A percentile compares a stretch with the other conserved stretches of the same genome.
Conservation (phyloP, 148 eudicot species). For the Persicaria tinctoria region DNA sequence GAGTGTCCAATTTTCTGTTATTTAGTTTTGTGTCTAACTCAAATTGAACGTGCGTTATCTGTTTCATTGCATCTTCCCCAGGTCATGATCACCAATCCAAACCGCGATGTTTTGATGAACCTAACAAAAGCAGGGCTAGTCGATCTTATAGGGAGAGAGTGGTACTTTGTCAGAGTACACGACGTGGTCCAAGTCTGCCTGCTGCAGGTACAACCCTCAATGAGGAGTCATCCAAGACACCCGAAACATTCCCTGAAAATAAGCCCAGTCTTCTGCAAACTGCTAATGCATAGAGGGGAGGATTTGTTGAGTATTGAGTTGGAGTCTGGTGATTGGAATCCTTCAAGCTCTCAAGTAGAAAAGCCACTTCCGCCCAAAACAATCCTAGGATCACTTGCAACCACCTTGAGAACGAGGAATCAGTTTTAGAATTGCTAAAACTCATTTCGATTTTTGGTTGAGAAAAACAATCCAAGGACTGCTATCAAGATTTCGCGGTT, state of each 20-base stretch:
- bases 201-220: slow-evolving; percentile 52
- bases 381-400: slow-evolving; percentile 17
- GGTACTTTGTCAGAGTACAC: slow-evolving; percentile 95
- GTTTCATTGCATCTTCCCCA: slow-evolving; percentile 17
- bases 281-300: slow-evolving; percentile 38
- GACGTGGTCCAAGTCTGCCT: slow-evolving; percentile 96
- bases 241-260: slow-evolving; percentile 22
- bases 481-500: not conserved
- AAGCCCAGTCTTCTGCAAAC: slow-evolving; percentile 35
- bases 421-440: no score
- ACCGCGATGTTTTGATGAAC: slow-evolving; percentile 72
- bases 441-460: no score
- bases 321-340: slow-evolving; percentile 47
- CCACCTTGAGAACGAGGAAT: no score
- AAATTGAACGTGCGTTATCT: not conserved
- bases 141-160: slow-evolving; percentile 82
- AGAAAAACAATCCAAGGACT: not conserved
- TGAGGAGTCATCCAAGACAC: slow-evolving; percentile 26
- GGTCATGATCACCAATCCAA: slow-evolving; percentile 86
- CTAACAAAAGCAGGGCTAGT: slow-evolving; percentile 71
- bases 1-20: no score
- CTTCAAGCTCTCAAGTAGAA: slow-evolving; percentile 38
- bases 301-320: slow-evolving; percentile 32
- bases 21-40: no score
- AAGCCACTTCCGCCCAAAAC: slow-evolving; percentile 58